These are phyloP conservation scores for Marchantia paleacea DNA, from an alignment of 225 moss, liverwort and hornwort genomes.

Conservation along the genomic window DNA sequence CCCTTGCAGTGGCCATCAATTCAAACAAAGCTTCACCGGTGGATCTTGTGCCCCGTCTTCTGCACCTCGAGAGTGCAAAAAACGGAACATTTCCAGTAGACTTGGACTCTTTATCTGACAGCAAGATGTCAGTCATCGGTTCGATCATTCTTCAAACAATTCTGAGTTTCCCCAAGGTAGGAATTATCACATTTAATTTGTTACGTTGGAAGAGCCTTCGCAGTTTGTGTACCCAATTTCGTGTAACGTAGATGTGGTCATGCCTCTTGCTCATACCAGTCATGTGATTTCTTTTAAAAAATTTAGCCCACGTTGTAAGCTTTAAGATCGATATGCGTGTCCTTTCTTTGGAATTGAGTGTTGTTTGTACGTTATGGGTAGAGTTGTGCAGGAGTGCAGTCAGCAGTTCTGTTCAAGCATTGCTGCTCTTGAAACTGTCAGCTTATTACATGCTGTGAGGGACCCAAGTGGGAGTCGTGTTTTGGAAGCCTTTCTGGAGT, in stretches of 20 bases:
- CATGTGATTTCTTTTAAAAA: background rate
- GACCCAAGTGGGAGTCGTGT: slow-evolving; percentile 92
- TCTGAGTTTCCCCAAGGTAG: slow-evolving; percentile 83
- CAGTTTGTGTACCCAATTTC: background rate
- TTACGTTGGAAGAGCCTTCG: background rate
- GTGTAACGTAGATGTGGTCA: no score
- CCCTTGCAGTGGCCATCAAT: slow-evolving; percentile 71
- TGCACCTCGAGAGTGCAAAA: slow-evolving; percentile 69
- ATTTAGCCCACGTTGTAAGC: no score
- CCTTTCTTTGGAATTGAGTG: slow-evolving; percentile 10
- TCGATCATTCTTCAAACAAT: slow-evolving; percentile 88
- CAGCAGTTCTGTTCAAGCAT: slow-evolving; percentile 96
- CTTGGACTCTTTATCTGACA: slow-evolving; percentile 61
- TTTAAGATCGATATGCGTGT: no score
- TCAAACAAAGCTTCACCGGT: slow-evolving; percentile 58
- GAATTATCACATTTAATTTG: background rate
- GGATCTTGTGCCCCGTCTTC: slow-evolving; percentile 74
- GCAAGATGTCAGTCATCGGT: slow-evolving; percentile 81
- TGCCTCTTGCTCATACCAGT: background rate
- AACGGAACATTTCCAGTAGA: slow-evolving; percentile 63
- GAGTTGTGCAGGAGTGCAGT: slow-evolving; percentile 71
- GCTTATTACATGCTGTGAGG: slow-evolving; percentile 54
- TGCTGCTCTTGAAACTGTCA: slow-evolving; percentile 69
- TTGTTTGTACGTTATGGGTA: slow-evolving; percentile 25
- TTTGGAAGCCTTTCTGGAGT: slow-evolving; percentile 81